phyloP scores from a whole-genome alignment of 768 basidiomycete genomes.

The Trametes cubensis region DNA sequence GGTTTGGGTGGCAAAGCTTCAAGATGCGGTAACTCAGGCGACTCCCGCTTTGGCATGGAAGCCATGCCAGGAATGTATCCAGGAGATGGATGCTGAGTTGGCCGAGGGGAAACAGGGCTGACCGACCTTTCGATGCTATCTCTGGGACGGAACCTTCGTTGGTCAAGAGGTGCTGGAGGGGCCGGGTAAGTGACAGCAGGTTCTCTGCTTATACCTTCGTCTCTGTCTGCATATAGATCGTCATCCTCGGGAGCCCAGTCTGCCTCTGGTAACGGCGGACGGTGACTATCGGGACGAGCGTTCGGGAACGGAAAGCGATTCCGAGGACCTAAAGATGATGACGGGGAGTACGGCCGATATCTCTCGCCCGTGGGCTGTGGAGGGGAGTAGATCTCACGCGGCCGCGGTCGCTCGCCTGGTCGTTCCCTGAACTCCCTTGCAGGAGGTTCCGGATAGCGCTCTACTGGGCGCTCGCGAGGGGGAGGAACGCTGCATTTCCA shows the following conservation, averaged over 20 bases:
- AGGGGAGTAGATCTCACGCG: constrained; percentile 24
- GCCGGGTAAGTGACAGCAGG: neutral
- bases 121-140: constrained; percentile 16
- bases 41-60: constrained; percentile 16
- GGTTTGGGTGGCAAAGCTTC: constrained; percentile 13
- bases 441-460: constrained; percentile 17
- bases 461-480: constrained; percentile 16
- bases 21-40: constrained; percentile 21
- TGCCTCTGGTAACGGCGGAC: constrained; percentile 23
- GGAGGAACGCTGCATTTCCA: neutral
- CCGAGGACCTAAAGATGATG: constrained; percentile 35
- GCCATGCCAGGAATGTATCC: neutral
- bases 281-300: constrained; percentile 49
- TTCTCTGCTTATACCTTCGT: constrained; percentile 7
- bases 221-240: constrained; percentile 18
- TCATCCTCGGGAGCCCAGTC: constrained; percentile 18
- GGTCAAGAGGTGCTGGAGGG: neutral
- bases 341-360: constrained; percentile 47
- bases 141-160: constrained; percentile 1
- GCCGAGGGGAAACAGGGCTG: constrained; percentile 12
- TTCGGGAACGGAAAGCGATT: constrained; percentile 41
- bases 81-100: constrained; percentile 11
- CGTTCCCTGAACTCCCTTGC: constrained; percentile 7
- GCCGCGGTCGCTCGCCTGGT: constrained; percentile 5
- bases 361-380: constrained; percentile 46